Base-by-base conservation (phyloP, 495 filamentous ascomycete species). In the Talaromyces adpressus region DNA sequence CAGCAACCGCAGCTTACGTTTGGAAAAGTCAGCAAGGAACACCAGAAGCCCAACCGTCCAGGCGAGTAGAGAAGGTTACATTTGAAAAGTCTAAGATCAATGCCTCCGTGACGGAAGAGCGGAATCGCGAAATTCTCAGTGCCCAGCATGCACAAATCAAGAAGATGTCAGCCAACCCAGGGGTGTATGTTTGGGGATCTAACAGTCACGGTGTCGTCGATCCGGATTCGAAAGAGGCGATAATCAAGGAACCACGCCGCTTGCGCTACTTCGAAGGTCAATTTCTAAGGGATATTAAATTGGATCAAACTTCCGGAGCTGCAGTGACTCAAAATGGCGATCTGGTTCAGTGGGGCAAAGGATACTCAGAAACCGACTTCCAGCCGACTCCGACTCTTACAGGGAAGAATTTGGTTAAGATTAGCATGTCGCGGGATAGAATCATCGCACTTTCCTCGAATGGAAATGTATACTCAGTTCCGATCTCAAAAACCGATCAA, bases 111-210 rank as follows among this genome's bases (percentile, higher is more conserved):
- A 82, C 85, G 6, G 85, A 84, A 64, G 89, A 92, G 70, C 86
- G 90, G 36, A 82, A 82, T 57, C 78, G 90, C 63, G 89, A 93
- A 62, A 67, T 87, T 32, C 83, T 93, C 20, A 89, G 88, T 67
- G 87, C 85, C 9, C 86, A 92, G 68, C 90, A 93, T 72, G 77
- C 92, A 18, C 90, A 96, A 75, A 89, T 93, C 45, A 92, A 91
- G 79, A 87, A 84, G 69, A 95, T 91, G 70, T 88, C 90, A 84
- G 91, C 92, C 73, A 87, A 90, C 61, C 93, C 94, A 3, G 94
- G 91, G 0, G 88, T 97, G 1, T 97, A 96, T 76, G 85, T 87
- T 29, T 98, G 94, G 93, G 94, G 94, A 16, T 89, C 88, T 2
- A 98, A 98, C 69, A 81, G 77, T n/a, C 90, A 93, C 45, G 78